Evolutionary conservation across 257 asterid species (phyloP), one percentile per base, ranked within the genome.

Genomic region (Euphrasia confusa): DNA sequence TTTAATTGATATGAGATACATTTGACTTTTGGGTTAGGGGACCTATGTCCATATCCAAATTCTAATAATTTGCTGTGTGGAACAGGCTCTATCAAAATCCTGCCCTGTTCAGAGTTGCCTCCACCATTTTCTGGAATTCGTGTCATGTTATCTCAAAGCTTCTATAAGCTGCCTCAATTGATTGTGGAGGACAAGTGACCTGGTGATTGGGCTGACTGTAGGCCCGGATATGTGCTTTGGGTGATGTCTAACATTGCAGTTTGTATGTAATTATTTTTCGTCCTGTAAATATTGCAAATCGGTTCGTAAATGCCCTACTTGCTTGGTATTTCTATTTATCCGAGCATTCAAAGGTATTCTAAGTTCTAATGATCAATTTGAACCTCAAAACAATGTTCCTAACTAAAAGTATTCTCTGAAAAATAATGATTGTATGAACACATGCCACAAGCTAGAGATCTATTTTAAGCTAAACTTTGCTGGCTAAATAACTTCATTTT

Each of bases 61-160:
- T 37, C 42, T 37, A 11, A 37, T 37, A 37, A 63, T 47, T 30
- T 70, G 60, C 14, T 64, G 15, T 63, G 45, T 63, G 45, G 15
- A 40, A 61, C 89, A 92, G 97, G 70, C 83, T 92, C 39, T 92
- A 92, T 81, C 99, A 92, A 68, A 92, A 92, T 59, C 99, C 99
- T 0, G 95, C 94, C 45, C 84, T 92, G 13, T 72, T 84, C 7
- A 79, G 80, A 66, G 99, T 80, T 63, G 96, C 99, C 75, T 70
- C 97, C 17, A 73, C 97, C 2, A 94, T 97, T 0, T 92, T 89
- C 85, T 92, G 96, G 99, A 89, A 88, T 12, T 92, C 97, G 0
- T 92, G 94, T 71, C 82, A 71, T 30, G 88, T 89, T 4, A 78
- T 92, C 82, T 89, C 99, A 1, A 92, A 92, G 83, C 89, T 92